Conservation (phyloP, 345 rosid genomes). For the Isatis tinctoria region DNA sequence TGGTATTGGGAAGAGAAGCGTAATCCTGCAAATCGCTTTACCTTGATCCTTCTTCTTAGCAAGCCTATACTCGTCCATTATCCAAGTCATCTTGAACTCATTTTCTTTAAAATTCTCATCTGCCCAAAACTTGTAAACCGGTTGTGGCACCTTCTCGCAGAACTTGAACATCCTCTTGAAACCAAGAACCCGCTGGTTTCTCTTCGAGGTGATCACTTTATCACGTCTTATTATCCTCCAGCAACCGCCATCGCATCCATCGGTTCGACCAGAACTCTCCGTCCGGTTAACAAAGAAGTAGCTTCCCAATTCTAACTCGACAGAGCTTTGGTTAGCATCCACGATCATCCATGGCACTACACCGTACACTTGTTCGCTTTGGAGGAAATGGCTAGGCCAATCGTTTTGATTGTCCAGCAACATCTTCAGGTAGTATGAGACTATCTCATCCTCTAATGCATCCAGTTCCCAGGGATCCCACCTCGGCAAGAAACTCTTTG, state of each 20-base stretch:
- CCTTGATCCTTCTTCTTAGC: not conserved
- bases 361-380: not conserved
- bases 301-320: not conserved
- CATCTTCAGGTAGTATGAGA: not conserved
- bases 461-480: not conserved
- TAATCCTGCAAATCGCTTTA: not conserved
- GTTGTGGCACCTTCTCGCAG: not conserved
- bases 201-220: not conserved
- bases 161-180: not conserved
- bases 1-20: not conserved
- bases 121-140: not conserved
- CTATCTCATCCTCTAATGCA: not conserved
- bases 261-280: not conserved
- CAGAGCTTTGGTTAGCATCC: not conserved
- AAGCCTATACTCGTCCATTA: constrained; percentile 6
- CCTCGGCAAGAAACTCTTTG: not conserved
- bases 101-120: not conserved
- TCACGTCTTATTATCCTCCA: not conserved
- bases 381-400: not conserved
- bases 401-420: not conserved
- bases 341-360: not conserved
- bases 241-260: not conserved
- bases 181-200: not conserved
- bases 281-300: not conserved
- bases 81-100: not conserved